Base-by-base conservation (phyloP, 2,329 filamentous ascomycete genomes). In the Ceratocystis cubensis region DNA sequence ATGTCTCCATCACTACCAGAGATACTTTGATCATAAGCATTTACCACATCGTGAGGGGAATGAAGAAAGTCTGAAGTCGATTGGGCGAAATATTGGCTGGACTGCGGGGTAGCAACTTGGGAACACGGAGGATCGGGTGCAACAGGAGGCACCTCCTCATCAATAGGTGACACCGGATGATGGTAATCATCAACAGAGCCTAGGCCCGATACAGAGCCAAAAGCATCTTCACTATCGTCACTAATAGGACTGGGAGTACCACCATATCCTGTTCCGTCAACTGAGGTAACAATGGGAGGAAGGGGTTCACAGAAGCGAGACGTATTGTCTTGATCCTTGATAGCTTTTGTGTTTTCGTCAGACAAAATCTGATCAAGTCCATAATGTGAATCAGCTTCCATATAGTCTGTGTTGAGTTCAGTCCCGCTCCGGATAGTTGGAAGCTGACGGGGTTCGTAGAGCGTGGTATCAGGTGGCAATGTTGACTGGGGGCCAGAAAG, bases 201-300 rank as follows among this genome's bases (percentile, higher is more conserved):
- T 6, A 66, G 22, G 20, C 64, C 59, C 17, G 63, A 67, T 44
- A 56, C 66, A 45, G 64, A 61, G 6, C 64, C 64, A 33, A 41
- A 59, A 33, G 5, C 53, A 59, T 59, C 75, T 53, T 67, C 76
- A 61, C 75, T 76, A 22, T 78, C 76, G 50, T 69, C 61, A 68
- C 63, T 65, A 64, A 61, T 61, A 22, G 57, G 69, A 63, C 65
- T 67, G 22, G 63, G 65, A 37, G 64, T 68, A 50, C 70, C 62
- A 10, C 59, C 73, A 70, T 88, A 85, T 1, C 83, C 86, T 66
- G 76, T 81, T 8, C 82, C 84, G 72, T 91, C 87, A 20, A 87
- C 81, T 1, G 85, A 86, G 0, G 86, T 88, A 13, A 89, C 85
- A 17, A 89, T 81, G 0, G 87, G 87, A 3, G 88, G 85, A 44